Evolutionary conservation across 208 protist genomes (phyloP).

Genomic region (Leishmania aethiopica): DNA sequence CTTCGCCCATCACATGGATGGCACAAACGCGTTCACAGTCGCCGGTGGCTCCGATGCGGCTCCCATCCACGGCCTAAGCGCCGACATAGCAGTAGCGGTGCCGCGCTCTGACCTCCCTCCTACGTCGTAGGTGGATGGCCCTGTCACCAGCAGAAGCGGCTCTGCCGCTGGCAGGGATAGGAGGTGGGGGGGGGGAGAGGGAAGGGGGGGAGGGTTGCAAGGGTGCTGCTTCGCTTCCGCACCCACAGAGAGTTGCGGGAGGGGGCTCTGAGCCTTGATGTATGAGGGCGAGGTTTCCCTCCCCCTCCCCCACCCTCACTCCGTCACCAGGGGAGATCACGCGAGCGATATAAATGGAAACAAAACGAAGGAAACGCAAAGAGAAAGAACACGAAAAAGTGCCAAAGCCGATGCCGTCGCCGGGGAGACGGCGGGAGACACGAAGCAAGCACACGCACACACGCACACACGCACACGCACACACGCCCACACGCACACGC

Average conservation of each 20-base stretch:
- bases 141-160: neutral
- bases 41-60: neutral
- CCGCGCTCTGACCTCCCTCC: neutral
- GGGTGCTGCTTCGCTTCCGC: neutral
- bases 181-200: no score
- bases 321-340: neutral
- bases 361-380: neutral
- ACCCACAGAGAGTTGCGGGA: neutral
- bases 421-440: neutral
- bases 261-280: no score
- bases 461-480: conserved; percentile 1
- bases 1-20: neutral
- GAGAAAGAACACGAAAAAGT: neutral
- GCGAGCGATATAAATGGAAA: neutral
- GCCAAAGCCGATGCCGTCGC: no score
- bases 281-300: neutral
- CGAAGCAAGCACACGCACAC: neutral
- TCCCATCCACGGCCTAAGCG: neutral
- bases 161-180: no score
- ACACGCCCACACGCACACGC: neutral
- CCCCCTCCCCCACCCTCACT: neutral
- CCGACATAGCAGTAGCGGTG: neutral
- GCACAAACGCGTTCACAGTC: neutral
- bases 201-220: no score
- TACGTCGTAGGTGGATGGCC: neutral